A percentile compares a stretch with the other conserved stretches of the same genome.
Evolutionary conservation across 192 early-diverging fungal genomes (phyloP).

Genomic region (Linnemannia schmuckeri): DNA sequence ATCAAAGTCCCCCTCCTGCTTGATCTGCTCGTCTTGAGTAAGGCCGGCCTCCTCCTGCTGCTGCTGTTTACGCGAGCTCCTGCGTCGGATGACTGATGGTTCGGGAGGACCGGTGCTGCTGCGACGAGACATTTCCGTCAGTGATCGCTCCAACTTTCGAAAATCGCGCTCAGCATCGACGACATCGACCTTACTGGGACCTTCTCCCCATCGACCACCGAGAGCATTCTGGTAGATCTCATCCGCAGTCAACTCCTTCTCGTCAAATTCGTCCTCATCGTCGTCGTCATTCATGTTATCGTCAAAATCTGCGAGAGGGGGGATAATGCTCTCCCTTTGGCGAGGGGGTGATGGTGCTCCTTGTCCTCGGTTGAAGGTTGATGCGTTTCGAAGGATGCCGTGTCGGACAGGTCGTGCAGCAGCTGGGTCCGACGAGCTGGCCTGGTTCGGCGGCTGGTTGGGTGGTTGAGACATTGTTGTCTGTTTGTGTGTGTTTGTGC

Average conservation of each 20-base stretch:
- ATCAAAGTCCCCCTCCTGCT: slow-evolving; percentile 35
- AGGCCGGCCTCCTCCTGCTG: background rate
- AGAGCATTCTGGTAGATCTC: slow-evolving; percentile 34
- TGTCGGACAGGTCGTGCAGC: slow-evolving; percentile 7
- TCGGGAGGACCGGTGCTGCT: slow-evolving; percentile 13
- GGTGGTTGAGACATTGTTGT: slow-evolving; percentile 8
- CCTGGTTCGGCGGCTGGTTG: background rate
- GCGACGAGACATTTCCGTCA: slow-evolving; percentile 25
- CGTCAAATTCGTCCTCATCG: background rate
- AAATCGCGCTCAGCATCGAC: slow-evolving; percentile 43
- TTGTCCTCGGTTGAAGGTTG: background rate
- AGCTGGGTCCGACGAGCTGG: background rate
- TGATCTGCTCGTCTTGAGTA: slow-evolving; percentile 27
- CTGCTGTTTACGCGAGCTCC: slow-evolving; percentile 10
- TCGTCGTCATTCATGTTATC: slow-evolving; percentile 22
- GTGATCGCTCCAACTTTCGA: slow-evolving; percentile 34
- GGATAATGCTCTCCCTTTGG: slow-evolving; percentile 35
- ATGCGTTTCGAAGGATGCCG: slow-evolving; percentile 24
- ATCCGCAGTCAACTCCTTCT: slow-evolving; percentile 16
- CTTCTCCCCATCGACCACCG: slow-evolving; percentile 49
- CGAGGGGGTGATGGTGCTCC: background rate
- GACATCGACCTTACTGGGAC: slow-evolving; percentile 48
- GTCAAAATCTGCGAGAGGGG: slow-evolving; percentile 21
- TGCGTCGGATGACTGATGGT: slow-evolving; percentile 3
- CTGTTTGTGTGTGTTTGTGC: background rate